Percentiles rank a stretch among this genome's conserved stretches.
Conservation (phyloP, 768 basidiomycete species). For the Lactarius akahatsu region DNA sequence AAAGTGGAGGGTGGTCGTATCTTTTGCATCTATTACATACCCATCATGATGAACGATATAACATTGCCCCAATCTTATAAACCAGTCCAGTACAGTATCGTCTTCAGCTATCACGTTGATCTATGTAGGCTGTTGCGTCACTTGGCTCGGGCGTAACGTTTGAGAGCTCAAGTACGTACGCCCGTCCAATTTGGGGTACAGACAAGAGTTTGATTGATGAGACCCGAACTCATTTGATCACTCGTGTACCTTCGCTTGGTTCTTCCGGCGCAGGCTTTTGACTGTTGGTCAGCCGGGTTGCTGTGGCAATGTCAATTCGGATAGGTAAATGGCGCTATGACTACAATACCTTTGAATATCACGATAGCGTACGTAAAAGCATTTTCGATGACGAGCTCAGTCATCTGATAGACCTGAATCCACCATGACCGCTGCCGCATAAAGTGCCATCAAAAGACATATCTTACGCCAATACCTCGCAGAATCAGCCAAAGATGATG, state of each 20-base stretch:
- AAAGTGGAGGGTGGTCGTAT: neutral
- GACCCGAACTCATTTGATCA: neutral
- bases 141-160: neutral
- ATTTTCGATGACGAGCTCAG: neutral
- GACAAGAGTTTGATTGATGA: neutral
- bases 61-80: constrained; percentile 16
- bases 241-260: neutral
- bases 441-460: neutral
- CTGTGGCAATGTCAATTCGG: neutral
- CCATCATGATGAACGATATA: constrained; percentile 16
- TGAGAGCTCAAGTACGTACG: neutral
- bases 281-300: neutral
- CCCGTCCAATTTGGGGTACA: neutral
- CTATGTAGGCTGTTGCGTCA: neutral
- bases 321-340: neutral
- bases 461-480: neutral
- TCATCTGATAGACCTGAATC: neutral
- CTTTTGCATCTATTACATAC: constrained; percentile 17
- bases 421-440: neutral
- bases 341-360: neutral
- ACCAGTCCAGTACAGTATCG: neutral
- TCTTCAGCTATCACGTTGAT: neutral
- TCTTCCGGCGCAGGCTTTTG: neutral
- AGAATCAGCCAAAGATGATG: neutral
- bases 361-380: neutral